Conservation (phyloP, 2,329 filamentous ascomycete species). For the Remersonia thermophila region DNA sequence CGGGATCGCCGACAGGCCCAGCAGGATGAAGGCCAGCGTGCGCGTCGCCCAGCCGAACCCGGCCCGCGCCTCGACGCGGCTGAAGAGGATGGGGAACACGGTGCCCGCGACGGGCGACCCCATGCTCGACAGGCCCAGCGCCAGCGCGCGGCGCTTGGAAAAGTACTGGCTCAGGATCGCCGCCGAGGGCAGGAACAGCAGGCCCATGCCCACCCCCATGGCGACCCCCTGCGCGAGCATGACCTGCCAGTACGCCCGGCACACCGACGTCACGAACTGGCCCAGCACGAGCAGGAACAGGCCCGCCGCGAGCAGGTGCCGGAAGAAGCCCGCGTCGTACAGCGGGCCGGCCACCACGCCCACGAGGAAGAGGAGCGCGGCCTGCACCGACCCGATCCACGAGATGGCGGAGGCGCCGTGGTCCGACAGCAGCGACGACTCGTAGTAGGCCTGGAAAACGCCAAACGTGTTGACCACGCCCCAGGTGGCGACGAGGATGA, state of each 20-base stretch:
- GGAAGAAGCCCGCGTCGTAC: conserved; percentile 35
- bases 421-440: conserved; percentile 22
- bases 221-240: conserved; percentile 30
- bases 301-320: conserved; percentile 28
- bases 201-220: conserved; percentile 30
- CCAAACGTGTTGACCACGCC: conserved; percentile 33
- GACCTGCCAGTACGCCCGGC: conserved; percentile 29
- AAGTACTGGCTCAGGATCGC: conserved; percentile 31
- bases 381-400: conserved; percentile 35
- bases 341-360: conserved; percentile 33
- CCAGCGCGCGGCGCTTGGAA: conserved; percentile 25
- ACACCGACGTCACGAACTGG: conserved; percentile 31
- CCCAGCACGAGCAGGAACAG: conserved; percentile 32
- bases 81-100: conserved; percentile 34
- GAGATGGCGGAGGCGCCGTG: conserved; percentile 29
- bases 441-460: conserved; percentile 34
- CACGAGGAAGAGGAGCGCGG: conserved; percentile 31
- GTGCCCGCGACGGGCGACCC: conserved; percentile 30
- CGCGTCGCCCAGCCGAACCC: conserved; percentile 31
- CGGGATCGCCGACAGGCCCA: conserved; percentile 27
- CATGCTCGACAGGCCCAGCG: conserved; percentile 27
- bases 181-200: conserved; percentile 27
- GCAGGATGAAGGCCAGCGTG: conserved; percentile 39
- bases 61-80: conserved; percentile 17
- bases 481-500: conserved; percentile 26